These are phyloP conservation scores for Phyllosticta citrichinensis DNA, from an alignment of 2,329 filamentous ascomycete species.

Conservation along the genomic window DNA sequence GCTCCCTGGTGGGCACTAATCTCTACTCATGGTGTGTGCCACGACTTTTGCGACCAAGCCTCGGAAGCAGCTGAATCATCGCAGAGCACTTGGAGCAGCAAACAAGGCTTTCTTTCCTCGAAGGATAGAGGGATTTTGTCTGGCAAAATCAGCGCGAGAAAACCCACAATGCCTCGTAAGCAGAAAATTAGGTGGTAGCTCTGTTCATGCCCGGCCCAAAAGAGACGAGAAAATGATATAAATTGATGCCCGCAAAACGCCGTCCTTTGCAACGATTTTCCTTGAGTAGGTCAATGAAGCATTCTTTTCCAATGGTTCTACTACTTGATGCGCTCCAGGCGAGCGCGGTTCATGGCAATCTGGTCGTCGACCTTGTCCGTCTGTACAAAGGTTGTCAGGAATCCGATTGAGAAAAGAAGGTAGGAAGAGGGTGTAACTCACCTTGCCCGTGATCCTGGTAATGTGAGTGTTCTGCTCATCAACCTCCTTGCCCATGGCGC, in stretches of 20 bases:
- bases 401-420: background rate
- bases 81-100: background rate
- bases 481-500: slow-evolving; percentile 65
- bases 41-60: too few species aligned
- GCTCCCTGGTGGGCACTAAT: too few species aligned
- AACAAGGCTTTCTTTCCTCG: background rate
- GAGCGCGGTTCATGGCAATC: slow-evolving; percentile 67
- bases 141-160: background rate
- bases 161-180: background rate
- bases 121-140: background rate
- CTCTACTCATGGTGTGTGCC: too few species aligned
- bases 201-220: background rate
- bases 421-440: background rate
- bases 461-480: slow-evolving; percentile 70
- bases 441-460: slow-evolving; percentile 63
- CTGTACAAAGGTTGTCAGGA: slow-evolving; percentile 27
- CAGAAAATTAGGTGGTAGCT: background rate
- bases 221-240: background rate
- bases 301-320: background rate
- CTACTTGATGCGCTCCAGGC: slow-evolving; percentile 53
- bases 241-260: background rate
- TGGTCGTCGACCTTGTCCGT: slow-evolving; percentile 67
- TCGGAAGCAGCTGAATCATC: too few species aligned
- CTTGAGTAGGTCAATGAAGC: background rate
- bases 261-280: background rate